phyloP scores from a whole-genome alignment of 371 early-diverging fungal genomes.

The Circinella umbellata region DNA sequence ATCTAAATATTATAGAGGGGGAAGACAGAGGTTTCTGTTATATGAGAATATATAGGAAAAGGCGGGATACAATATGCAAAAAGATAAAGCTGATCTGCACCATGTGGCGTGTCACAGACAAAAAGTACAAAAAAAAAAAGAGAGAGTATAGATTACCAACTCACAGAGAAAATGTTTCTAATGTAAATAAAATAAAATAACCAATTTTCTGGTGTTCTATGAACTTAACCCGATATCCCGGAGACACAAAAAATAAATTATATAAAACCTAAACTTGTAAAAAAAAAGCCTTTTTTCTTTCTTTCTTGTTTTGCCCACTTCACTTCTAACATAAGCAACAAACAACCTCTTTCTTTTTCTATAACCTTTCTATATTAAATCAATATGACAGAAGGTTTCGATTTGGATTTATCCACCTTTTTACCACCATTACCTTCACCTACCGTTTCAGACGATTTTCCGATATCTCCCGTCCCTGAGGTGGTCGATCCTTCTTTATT shows the following conservation, averaged over 20 bases:
- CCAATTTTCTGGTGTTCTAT: conserved; percentile 12
- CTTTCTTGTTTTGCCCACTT: not conserved
- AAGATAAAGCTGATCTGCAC: conserved; percentile 5
- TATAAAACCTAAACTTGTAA: not conserved
- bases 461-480: conserved; percentile 7
- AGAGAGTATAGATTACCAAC: not conserved
- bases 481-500: conserved; percentile 8
- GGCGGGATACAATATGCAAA: not conserved
- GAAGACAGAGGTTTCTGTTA: not conserved
- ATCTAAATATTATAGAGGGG: not conserved
- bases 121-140: not conserved
- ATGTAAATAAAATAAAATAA: conserved; percentile 5
- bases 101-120: conserved; percentile 12
- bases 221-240: conserved; percentile 3
- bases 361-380: too few species aligned
- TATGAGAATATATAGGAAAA: not conserved
- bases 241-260: conserved; percentile 8
- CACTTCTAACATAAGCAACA: not conserved
- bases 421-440: conserved; percentile 8
- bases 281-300: conserved; percentile 3
- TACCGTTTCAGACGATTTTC: not conserved
- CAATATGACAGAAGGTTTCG: not conserved
- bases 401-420: conserved; percentile 5
- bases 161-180: too few species aligned
- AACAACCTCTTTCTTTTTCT: not conserved